Percentiles rank a stretch among this genome's conserved stretches.
These are phyloP conservation scores for Protea cynaroides DNA, from an alignment of 164 flowering plant species.

Conservation along the genomic window DNA sequence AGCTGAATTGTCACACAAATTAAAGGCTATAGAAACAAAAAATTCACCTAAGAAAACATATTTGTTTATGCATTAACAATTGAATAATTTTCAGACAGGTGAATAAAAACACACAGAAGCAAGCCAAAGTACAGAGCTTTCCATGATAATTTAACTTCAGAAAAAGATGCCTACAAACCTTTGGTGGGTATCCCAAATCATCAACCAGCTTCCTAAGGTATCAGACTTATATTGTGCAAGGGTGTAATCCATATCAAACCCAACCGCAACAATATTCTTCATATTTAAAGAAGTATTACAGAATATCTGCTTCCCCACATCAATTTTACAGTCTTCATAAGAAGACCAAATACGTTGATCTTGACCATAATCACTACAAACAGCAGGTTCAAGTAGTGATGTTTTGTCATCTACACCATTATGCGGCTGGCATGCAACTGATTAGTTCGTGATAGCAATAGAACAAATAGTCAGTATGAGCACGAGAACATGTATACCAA, in stretches of 20 bases:
- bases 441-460: constrained; percentile 24
- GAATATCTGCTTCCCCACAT: no score
- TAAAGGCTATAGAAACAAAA: no score
- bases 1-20: not conserved
- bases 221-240: no score
- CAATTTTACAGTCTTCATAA: constrained; percentile 39
- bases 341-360: constrained; percentile 64
- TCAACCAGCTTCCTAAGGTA: constrained; percentile 84
- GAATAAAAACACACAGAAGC: no score
- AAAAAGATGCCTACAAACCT: constrained; percentile 49
- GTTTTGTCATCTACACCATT: constrained; percentile 32
- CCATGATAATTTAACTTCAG: not conserved
- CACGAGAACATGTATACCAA: not conserved
- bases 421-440: constrained; percentile 28
- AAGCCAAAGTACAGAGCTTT: not conserved
- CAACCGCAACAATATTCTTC: constrained; percentile 87
- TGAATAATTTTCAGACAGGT: not conserved
- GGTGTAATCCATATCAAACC: constrained; percentile 99
- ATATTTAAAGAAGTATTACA: constrained; percentile 92
- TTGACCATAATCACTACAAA: constrained; percentile 19
- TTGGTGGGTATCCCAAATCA: constrained; percentile 76
- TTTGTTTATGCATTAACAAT: no score
- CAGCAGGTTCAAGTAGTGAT: constrained; percentile 16
- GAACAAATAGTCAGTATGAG: not conserved
- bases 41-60: not conserved